Evolutionary conservation across 352 stramenopile species (phyloP), one percentile per base, ranked within the genome.

Genomic region (Phytopythium kandeliae): DNA sequence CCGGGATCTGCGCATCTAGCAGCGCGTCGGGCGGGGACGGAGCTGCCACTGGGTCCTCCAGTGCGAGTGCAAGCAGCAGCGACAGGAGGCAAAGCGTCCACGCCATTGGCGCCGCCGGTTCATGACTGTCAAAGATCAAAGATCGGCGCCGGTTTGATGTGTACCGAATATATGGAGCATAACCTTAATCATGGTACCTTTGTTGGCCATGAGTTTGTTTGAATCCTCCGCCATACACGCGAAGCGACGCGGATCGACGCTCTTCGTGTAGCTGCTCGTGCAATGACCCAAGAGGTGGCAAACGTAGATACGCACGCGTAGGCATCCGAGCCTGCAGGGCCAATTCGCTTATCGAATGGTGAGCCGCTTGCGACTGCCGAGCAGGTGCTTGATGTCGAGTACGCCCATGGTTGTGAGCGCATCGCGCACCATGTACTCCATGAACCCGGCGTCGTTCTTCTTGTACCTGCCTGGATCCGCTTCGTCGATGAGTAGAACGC

Each of bases 331-430:
- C n/a, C n/a, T n/a, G n/a, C n/a, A n/a, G n/a, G n/a, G n/a, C n/a
- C n/a, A n/a, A n/a, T n/a, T 43, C 17, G 43, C 10, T 37, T 19
- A 49, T 25, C 43, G 43, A 11, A 81, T 63, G 12, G 38, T 60
- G 5, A 86, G 55, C 30, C 71, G 77, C 61, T 79, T 83, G 3
- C 70, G 63, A 21, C 70, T 65, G 22, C 63, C 67, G 12, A 76
- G 24, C 13, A 75, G 26, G n/a, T 49, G 55, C 41, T 74, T 71
- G 48, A 74, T 66, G 43, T 74, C 65, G 5, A 71, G 34, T 19
- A 75, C 62, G 24, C 37, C 47, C 31, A 69, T 55, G 38, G 33
- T 48, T 8, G 66, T 49, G n/a, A 73, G 57, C 26, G 60, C 63
- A 19, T 75, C 63, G 11, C 38, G 15, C 6, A 72, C 66, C 5